phyloP scores from a whole-genome alignment of 768 basidiomycete species.

The Strobilomyces confusus region DNA sequence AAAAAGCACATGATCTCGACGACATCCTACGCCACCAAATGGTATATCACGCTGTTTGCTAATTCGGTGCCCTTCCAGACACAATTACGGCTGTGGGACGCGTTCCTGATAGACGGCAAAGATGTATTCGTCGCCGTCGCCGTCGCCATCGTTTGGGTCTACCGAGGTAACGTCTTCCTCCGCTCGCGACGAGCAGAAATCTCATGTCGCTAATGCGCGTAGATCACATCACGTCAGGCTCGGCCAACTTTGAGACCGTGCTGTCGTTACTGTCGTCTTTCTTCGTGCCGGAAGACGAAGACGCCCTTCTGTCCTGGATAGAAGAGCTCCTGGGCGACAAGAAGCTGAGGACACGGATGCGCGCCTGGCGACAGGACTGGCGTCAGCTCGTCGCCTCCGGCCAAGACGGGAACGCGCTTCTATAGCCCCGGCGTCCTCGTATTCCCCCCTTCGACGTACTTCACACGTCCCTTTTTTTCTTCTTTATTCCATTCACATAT shows the following conservation, averaged over 20 bases:
- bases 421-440: constrained; percentile 34
- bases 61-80: constrained; percentile 95
- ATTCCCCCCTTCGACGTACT: not conserved
- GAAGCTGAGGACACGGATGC: constrained; percentile 69
- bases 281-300: constrained; percentile 90
- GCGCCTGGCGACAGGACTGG: constrained; percentile 81
- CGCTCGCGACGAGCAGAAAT: not conserved
- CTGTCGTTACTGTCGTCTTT: constrained; percentile 89
- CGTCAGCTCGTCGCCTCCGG: constrained; percentile 59
- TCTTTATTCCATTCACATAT: constrained; percentile 26
- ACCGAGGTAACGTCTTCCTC: constrained; percentile 56
- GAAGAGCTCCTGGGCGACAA: constrained; percentile 52
- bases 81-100: constrained; percentile 94
- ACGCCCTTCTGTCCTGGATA: constrained; percentile 80
- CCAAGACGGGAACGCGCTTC: constrained; percentile 54
- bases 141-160: constrained; percentile 87
- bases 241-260: constrained; percentile 89
- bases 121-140: constrained; percentile 86
- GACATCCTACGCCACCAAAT: constrained; percentile 95
- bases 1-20: constrained; percentile 87
- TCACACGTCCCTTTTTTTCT: constrained; percentile 1
- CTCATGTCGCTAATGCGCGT: constrained; percentile 5
- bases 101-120: constrained; percentile 83
- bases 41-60: constrained; percentile 98
- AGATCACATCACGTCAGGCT: constrained; percentile 80